phyloP scores from a whole-genome alignment of 306 rosid genomes.

The Fagus sylvatica region DNA sequence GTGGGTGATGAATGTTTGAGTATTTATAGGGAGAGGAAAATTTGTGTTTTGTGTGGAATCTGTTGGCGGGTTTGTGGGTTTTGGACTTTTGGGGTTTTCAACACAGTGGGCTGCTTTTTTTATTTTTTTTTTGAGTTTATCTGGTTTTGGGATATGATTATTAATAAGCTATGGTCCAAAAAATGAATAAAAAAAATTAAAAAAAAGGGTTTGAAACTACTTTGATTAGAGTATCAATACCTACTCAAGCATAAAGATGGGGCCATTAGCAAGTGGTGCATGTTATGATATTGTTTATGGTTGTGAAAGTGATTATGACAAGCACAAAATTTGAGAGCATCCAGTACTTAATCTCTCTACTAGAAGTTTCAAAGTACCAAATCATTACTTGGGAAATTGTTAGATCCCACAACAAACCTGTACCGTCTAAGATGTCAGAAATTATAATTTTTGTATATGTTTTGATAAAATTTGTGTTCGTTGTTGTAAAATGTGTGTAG shows the following conservation, averaged over 20 bases:
- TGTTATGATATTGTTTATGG: no score
- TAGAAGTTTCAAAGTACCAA: no score
- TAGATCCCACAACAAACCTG: no score
- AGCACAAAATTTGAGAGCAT: not conserved
- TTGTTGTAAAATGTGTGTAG: no score
- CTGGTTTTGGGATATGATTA: not conserved
- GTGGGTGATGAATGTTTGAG: not conserved
- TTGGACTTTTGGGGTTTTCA: slow-evolving; percentile 25
- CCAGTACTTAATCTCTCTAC: not conserved
- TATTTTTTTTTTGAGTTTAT: not conserved
- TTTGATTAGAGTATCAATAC: not conserved
- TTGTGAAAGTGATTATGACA: not conserved
- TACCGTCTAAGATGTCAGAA: no score
- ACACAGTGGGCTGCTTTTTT: slow-evolving; percentile 6
- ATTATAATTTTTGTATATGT: no score
- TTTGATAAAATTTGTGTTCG: no score
- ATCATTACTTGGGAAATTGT: no score
- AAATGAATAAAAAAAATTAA: not conserved
- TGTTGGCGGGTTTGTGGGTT: slow-evolving; percentile 47
- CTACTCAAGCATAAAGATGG: not conserved
- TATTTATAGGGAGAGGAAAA: slow-evolving; percentile 6
- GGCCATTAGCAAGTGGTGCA: no score
- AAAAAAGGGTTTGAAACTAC: not conserved
- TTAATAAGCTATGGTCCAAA: not conserved
- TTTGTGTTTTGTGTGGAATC: not conserved